A percentile compares a stretch with the other conserved stretches of the same genome.
Conservation (phyloP, 768 basidiomycete genomes). For the Termitomyces sp. region DNA sequence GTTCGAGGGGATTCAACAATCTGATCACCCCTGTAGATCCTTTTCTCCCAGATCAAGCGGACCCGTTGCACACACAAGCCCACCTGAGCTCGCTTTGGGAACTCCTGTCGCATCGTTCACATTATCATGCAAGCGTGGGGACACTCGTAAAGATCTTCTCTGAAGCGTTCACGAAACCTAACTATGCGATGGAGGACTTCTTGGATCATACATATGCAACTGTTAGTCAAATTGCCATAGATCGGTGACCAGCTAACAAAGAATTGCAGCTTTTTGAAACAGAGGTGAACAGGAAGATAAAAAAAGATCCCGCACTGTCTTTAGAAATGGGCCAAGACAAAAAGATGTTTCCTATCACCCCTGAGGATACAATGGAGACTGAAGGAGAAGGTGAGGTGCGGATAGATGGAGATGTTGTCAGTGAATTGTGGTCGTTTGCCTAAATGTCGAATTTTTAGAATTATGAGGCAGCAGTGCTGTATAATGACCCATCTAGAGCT, state of each 20-base stretch:
- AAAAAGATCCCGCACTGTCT: slow-evolving; percentile 64
- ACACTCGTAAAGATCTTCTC: slow-evolving; percentile 80
- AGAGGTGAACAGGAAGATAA: slow-evolving; percentile 73
- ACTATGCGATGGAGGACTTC: slow-evolving; percentile 91
- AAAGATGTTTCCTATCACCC: neutral
- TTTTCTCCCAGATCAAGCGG: slow-evolving; percentile 58
- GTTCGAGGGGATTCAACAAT: neutral
- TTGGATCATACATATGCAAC: slow-evolving; percentile 89
- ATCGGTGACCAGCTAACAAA: neutral
- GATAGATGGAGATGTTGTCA: slow-evolving; percentile 5
- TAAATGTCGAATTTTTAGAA: neutral
- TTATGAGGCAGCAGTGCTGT: neutral
- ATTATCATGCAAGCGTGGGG: slow-evolving; percentile 87
- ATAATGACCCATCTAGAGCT: neutral
- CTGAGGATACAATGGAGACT: neutral
- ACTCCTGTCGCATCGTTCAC: slow-evolving; percentile 66
- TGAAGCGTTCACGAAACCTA: slow-evolving; percentile 92
- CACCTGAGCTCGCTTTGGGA: slow-evolving; percentile 93
- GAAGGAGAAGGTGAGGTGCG: neutral
- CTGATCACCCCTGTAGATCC: slow-evolving; percentile 39
- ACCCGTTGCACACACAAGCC: slow-evolving; percentile 75
- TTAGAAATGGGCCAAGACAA: slow-evolving; percentile 30
- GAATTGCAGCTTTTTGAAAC: slow-evolving; percentile 73
- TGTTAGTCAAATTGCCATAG: slow-evolving; percentile 33
- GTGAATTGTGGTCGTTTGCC: slow-evolving; percentile 6